These are phyloP conservation scores for Agroathelia rolfsii DNA, from an alignment of 1,284 basidiomycete genomes.

Conservation along the genomic window DNA sequence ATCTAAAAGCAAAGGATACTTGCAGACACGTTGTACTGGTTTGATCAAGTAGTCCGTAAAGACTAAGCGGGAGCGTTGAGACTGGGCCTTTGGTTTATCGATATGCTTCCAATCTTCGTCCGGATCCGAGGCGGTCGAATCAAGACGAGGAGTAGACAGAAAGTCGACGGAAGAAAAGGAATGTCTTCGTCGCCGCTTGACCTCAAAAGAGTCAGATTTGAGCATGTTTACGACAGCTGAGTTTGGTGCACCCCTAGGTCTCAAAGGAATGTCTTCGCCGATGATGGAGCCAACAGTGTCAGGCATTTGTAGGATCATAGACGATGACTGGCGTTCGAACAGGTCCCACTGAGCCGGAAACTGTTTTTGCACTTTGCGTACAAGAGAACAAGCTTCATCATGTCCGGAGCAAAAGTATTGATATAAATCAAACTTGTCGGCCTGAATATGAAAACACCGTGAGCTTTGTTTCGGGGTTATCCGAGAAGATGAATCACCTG, in stretches of 20 bases:
- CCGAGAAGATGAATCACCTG: constrained; percentile 33
- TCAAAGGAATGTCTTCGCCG: no score
- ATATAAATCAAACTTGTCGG: constrained; percentile 67
- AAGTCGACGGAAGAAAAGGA: constrained; percentile 22
- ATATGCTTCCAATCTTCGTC: constrained; percentile 19
- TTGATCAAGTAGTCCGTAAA: constrained; percentile 83
- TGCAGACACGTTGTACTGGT: constrained; percentile 84
- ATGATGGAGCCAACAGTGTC: constrained; percentile 17
- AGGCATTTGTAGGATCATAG: constrained; percentile 33
- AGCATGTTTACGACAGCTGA: no score
- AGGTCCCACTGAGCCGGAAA: constrained; percentile 66
- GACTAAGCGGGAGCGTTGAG: constrained; percentile 34
- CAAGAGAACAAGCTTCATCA: constrained; percentile 64
- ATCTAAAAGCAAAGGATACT: constrained; percentile 81
- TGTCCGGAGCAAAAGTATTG: constrained; percentile 80
- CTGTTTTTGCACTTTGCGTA: constrained; percentile 53
- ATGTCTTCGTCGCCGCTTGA: constrained; percentile 22
- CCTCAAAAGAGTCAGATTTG: constrained; percentile 6
- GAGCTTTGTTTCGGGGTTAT: constrained; percentile 9
- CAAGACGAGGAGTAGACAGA: constrained; percentile 1
- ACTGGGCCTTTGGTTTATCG: constrained; percentile 9
- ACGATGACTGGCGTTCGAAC: constrained; percentile 70
- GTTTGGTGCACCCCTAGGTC: no score
- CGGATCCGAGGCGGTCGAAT: constrained; percentile 5
- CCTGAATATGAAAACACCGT: constrained; percentile 35